Percentiles rank a stretch among this genome's conserved stretches.
Evolutionary conservation across 352 stramenopile genomes (phyloP).

Genomic region (Phytophthora foliorum): DNA sequence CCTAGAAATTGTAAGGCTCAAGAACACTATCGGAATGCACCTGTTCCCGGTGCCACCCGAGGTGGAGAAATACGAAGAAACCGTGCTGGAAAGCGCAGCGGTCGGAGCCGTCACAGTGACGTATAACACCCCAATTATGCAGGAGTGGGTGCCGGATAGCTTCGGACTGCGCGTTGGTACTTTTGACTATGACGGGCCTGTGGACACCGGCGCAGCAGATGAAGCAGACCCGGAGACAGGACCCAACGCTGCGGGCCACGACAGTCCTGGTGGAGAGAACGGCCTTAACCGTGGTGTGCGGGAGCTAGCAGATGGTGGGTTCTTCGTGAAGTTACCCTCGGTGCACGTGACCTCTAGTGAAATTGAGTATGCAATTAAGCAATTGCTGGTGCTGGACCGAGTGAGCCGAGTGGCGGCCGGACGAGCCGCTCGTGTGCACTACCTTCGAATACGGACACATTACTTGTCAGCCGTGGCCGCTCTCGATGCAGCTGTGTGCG

Average conservation of each 20-base stretch:
- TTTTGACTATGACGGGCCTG: constrained; percentile 44
- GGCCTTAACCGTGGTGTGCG: constrained; percentile 2
- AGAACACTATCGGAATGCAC: constrained; percentile 75
- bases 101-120: constrained; percentile 70
- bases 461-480: constrained; percentile 73
- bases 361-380: constrained; percentile 62
- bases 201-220: constrained; percentile 7
- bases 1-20: constrained; percentile 54
- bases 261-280: constrained; percentile 1
- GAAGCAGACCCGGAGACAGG: constrained; percentile 7
- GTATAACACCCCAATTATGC: constrained; percentile 80
- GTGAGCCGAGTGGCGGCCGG: constrained; percentile 65
- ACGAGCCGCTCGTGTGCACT: constrained; percentile 63
- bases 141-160: constrained; percentile 72
- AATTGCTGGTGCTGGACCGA: constrained; percentile 56
- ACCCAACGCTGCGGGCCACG: background rate
- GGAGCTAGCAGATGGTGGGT: constrained; percentile 4
- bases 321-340: constrained; percentile 47
- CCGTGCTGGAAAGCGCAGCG: constrained; percentile 60
- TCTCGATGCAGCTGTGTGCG: constrained; percentile 70
- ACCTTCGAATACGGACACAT: constrained; percentile 71
- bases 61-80: constrained; percentile 64
- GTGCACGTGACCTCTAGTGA: constrained; percentile 65
- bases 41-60: constrained; percentile 71
- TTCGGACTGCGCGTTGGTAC: constrained; percentile 65